Conservation (phyloP, 2,329 filamentous ascomycete species). For the Fusarium azukiicola region DNA sequence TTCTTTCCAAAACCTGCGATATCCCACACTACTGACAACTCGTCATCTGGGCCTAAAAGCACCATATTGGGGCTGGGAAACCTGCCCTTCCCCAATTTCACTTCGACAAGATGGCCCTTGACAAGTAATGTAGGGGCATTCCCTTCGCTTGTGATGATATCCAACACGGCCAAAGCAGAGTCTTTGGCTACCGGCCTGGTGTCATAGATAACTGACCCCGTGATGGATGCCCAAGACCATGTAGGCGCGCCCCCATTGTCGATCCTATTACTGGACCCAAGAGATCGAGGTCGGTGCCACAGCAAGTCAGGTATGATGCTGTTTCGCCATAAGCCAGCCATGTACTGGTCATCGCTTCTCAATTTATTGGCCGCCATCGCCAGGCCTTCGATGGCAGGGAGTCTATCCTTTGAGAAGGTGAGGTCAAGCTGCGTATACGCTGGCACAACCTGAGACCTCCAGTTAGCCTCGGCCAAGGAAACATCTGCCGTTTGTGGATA, state of each 20-base stretch:
- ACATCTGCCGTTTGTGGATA: neutral
- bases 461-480: neutral
- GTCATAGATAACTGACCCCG: neutral
- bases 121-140: neutral
- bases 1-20: neutral
- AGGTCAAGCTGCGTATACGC: slow-evolving; percentile 4
- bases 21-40: neutral
- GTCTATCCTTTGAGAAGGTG: neutral
- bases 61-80: neutral
- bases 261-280: neutral
- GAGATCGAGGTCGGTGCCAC: slow-evolving; percentile 1
- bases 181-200: neutral
- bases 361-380: neutral
- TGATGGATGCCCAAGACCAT: slow-evolving; percentile 11
- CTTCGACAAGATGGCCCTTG: slow-evolving; percentile 8
- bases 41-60: neutral
- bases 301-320: slow-evolving; percentile 9
- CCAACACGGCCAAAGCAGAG: slow-evolving; percentile 2
- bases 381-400: slow-evolving; percentile 15
- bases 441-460: slow-evolving; percentile 5
- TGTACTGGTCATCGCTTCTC: slow-evolving; percentile 5
- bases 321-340: neutral
- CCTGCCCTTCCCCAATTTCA: neutral
- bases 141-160: neutral
- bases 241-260: neutral